These are phyloP conservation scores for Euphorbia schlechtendalii DNA, from an alignment of 441 rosid species.

Conservation along the genomic window DNA sequence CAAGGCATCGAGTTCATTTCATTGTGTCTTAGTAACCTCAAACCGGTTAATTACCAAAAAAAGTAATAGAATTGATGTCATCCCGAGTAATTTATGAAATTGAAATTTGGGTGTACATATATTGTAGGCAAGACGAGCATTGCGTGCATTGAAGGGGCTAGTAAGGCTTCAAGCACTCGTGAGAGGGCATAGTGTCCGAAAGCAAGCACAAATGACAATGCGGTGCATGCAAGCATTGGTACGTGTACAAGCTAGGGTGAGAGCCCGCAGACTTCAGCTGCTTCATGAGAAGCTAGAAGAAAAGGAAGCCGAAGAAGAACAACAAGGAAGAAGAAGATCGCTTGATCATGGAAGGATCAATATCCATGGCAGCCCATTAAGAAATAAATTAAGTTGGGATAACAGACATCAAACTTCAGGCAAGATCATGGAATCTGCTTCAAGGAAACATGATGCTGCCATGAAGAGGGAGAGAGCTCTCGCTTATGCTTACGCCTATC, in stretches of 20 bases:
- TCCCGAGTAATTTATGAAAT: too few species aligned
- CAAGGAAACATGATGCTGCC: constrained; percentile 42
- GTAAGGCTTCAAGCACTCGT: constrained; percentile 92
- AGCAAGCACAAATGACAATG: constrained; percentile 98
- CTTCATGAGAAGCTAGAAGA: too few species aligned
- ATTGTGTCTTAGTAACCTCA: too few species aligned
- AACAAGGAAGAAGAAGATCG: too few species aligned
- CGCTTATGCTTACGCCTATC: constrained; percentile 78
- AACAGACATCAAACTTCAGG: constrained; percentile 23
- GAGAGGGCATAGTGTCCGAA: constrained; percentile 89
- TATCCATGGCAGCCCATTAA: constrained; percentile 27
- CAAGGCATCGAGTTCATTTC: too few species aligned
- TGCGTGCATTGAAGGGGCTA: constrained; percentile 85
- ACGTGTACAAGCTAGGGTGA: constrained; percentile 84
- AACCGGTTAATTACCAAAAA: too few species aligned
- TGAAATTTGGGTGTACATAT: too few species aligned
- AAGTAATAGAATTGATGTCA: too few species aligned
- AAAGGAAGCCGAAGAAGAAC: too few species aligned
- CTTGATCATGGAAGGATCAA: too few species aligned
- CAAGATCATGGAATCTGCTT: constrained; percentile 34
- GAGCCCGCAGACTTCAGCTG: too few species aligned
- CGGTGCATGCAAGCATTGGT: constrained; percentile 95
- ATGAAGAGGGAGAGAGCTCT: constrained; percentile 84
- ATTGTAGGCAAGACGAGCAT: constrained; percentile 77
- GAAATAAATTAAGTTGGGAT: constrained; percentile 26